Evolutionary conservation across 2,329 filamentous ascomycete genomes (phyloP).

Genomic region (Pyrenophora tritici-repentis): DNA sequence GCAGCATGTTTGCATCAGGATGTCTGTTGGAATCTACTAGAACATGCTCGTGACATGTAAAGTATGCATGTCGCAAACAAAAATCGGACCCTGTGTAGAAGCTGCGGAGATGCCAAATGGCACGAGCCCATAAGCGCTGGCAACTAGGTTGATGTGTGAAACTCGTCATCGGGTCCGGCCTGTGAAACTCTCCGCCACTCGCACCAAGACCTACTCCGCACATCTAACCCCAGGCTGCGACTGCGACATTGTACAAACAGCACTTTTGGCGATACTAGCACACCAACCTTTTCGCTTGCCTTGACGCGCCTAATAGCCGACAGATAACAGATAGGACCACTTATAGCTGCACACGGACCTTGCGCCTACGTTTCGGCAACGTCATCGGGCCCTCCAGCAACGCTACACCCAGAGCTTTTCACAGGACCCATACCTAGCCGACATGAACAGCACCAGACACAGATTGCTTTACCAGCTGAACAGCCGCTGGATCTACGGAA

Average conservation of each 20-base stretch:
- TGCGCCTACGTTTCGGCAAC: slow-evolving; percentile 30
- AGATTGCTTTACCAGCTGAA: slow-evolving; percentile 69
- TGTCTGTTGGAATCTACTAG: background rate
- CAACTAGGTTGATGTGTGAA: slow-evolving; percentile 18
- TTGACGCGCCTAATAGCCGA: slow-evolving; percentile 3
- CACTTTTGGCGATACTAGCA: slow-evolving; percentile 7
- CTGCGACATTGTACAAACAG: slow-evolving; percentile 22
- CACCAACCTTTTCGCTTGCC: slow-evolving; percentile 2
- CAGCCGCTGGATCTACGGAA: slow-evolving; percentile 73
- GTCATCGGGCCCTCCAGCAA: slow-evolving; percentile 33
- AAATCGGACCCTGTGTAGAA: too few relatives aligned
- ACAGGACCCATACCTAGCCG: slow-evolving; percentile 26
- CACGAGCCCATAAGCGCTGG: slow-evolving; percentile 1
- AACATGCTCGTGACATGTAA: background rate
- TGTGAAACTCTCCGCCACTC: slow-evolving; percentile 23
- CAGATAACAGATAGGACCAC: slow-evolving; percentile 11
- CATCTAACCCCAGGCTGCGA: slow-evolving; percentile 17
- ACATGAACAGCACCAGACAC: slow-evolving; percentile 54
- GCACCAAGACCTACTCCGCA: slow-evolving; percentile 13
- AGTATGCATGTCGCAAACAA: too few relatives aligned
- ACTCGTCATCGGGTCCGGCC: slow-evolving; percentile 21
- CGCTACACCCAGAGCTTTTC: slow-evolving; percentile 22
- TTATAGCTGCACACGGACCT: slow-evolving; percentile 25
- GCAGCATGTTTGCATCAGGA: background rate
- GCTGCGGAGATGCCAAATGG: background rate